Conservation (phyloP, 2,329 filamentous ascomycete genomes). For the Pestalotiopsis sp. region DNA sequence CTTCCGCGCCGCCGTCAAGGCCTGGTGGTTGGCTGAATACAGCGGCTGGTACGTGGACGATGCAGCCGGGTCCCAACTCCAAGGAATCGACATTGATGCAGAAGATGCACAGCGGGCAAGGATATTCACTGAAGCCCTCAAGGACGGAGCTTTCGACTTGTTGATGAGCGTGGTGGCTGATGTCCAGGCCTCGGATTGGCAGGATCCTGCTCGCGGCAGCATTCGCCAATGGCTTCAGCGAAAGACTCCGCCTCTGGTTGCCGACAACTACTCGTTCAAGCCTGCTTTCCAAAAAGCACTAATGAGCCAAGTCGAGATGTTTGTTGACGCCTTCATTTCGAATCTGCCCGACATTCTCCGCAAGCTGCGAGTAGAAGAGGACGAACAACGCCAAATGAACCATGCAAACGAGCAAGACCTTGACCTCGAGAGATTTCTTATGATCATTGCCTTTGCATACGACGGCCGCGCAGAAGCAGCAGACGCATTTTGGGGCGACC, state of each 20-base stretch:
- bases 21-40: slow-evolving; percentile 93
- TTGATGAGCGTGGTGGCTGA: slow-evolving; percentile 84
- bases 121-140: slow-evolving; percentile 74
- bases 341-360: slow-evolving; percentile 93
- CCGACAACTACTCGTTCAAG: slow-evolving; percentile 71
- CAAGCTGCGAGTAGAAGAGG: slow-evolving; percentile 83
- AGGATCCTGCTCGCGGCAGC: slow-evolving; percentile 81
- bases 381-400: slow-evolving; percentile 76
- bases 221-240: slow-evolving; percentile 82
- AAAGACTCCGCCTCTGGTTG: slow-evolving; percentile 70
- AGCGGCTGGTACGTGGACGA: slow-evolving; percentile 86
- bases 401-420: slow-evolving; percentile 68
- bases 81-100: slow-evolving; percentile 65
- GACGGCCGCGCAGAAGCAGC: slow-evolving; percentile 84
- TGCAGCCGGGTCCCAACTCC: slow-evolving; percentile 59
- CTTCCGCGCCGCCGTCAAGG: slow-evolving; percentile 76
- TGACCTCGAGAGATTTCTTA: slow-evolving; percentile 85
- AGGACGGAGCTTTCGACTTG: slow-evolving; percentile 91
- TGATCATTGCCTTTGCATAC: slow-evolving; percentile 91
- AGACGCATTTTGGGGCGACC: slow-evolving; percentile 87
- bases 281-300: slow-evolving; percentile 72
- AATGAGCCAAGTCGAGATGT: slow-evolving; percentile 81
- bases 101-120: slow-evolving; percentile 74
- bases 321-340: slow-evolving; percentile 90
- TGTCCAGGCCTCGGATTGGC: slow-evolving; percentile 79